Evolutionary conservation across 176 grass and related monocot species (phyloP).

Genomic region (Triticum turgidum): DNA sequence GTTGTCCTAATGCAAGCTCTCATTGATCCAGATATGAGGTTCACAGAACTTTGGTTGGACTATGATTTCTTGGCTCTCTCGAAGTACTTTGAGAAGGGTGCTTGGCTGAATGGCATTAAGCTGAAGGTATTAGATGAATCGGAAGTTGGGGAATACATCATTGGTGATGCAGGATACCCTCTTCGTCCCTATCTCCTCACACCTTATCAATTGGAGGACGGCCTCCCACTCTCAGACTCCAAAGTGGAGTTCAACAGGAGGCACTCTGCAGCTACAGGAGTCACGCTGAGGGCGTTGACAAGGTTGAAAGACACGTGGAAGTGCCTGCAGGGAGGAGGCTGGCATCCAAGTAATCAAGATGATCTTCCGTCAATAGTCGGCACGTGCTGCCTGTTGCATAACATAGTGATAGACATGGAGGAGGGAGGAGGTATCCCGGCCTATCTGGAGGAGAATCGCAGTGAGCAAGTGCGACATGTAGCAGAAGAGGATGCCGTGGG

Average conservation of each 20-base stretch:
- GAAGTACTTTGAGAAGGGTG: background rate
- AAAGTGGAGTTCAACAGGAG: background rate
- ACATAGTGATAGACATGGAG: no score
- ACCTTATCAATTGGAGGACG: background rate
- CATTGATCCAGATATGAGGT: constrained; percentile 13
- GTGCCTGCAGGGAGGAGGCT: background rate
- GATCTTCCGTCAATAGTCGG: background rate
- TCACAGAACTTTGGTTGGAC: background rate
- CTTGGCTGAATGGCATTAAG: background rate
- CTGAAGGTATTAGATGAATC: background rate
- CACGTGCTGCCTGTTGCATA: background rate
- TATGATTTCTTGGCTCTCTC: no score
- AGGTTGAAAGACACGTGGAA: background rate
- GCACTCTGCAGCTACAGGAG: background rate
- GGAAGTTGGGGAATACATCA: background rate
- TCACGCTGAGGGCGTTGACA: background rate
- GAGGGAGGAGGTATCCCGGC: no score
- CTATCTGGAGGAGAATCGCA: no score
- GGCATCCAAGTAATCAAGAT: background rate
- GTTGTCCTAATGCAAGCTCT: constrained; percentile 59
- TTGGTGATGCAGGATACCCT: background rate
- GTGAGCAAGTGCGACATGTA: no score
- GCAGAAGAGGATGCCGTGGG: no score
- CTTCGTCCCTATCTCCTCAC: background rate
- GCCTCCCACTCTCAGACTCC: background rate